Conservation (phyloP, 2,329 filamentous ascomycete species). For the Ceratocystis huliohia region DNA sequence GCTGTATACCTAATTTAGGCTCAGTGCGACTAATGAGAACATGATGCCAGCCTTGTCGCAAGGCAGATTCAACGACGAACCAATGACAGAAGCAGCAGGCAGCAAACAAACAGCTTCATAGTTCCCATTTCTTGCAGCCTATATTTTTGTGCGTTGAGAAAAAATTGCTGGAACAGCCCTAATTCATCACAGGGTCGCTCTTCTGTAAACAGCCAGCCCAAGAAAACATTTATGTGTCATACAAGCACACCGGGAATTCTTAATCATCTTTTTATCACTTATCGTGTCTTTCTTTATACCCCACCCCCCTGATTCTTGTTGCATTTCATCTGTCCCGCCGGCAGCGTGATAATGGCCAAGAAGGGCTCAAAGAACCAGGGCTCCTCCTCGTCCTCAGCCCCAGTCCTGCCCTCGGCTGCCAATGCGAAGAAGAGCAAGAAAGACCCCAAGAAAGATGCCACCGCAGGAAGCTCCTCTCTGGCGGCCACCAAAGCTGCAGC, state of each 20-base stretch:
- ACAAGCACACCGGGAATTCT: neutral
- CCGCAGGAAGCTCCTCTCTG: neutral
- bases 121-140: no score
- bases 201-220: neutral
- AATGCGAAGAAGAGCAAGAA: constrained; percentile 19
- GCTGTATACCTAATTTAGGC: constrained; percentile 10
- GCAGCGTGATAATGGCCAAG: constrained; percentile 15
- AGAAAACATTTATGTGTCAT: neutral
- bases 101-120: no score
- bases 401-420: neutral
- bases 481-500: constrained; percentile 16
- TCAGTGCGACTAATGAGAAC: neutral
- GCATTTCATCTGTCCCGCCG: neutral
- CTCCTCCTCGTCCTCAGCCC: neutral
- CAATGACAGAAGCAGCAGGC: no score
- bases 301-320: neutral
- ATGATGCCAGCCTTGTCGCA: neutral
- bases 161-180: no score
- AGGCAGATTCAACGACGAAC: no score
- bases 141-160: no score
- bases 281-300: neutral
- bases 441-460: neutral
- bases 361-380: constrained; percentile 17
- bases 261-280: neutral
- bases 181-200: neutral